Evolutionary conservation across 148 eudicot genomes (phyloP), one percentile per base, ranked within the genome.

Genomic region (Rhododendron williamsianum): DNA sequence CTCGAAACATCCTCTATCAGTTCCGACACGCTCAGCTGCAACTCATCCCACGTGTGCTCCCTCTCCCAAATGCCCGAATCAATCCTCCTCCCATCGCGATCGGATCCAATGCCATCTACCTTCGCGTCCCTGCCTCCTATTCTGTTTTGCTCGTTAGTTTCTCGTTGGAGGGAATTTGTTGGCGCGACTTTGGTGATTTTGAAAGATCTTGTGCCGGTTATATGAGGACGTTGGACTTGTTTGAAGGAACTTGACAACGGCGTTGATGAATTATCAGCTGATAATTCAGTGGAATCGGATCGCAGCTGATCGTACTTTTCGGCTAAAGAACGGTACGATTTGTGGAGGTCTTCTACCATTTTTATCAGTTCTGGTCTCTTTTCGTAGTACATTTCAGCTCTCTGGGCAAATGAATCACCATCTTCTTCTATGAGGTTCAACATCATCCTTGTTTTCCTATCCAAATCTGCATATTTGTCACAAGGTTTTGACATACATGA

Each of bases 301-400:
- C 46, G 84, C 33, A 86, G 54, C 6, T 83, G 85, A 41, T 87
- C 85, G n/a, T 87, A 84, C 33, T 85, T 84, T 63, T 81, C 85
- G 19, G 89, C 87, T 60, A 84, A 46, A 63, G 51, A 85, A 3
- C 78, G 85, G 46, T 81, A 87, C 3, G 89, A 85, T 74, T 63
- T 76, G 65, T 87, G 86, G n/a, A 82, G 25, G 7, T 87, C 89
- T 84, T 87, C 63, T 4, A 84, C 54, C 65, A 60, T 73, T 63
- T 84, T 76, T 18, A 81, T 84, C 67, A 87, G 58, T 48, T 81
- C 69, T 15, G 89, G 87, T 54, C 85, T 81, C 54, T 41, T 87
- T 38, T 84, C 49, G 89, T 87, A 87, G 74, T 46, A 87, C 85
- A 84, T 87, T 49, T 87, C 87, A 7, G 89, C 89, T 81, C 82